Evolutionary conservation across 2,329 filamentous ascomycete genomes (phyloP).

Genomic region (Epichloe gansuensis): DNA sequence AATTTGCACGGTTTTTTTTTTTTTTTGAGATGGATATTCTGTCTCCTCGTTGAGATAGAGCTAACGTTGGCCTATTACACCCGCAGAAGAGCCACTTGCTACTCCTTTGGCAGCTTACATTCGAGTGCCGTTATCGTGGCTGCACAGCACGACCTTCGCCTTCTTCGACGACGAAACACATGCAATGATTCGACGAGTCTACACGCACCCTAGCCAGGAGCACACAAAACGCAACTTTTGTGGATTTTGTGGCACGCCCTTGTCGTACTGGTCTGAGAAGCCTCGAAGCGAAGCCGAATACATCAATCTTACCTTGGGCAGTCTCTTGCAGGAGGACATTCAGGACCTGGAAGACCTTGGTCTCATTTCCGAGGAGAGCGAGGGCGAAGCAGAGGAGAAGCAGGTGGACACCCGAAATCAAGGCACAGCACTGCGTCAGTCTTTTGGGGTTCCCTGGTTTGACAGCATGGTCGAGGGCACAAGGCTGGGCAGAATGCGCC

Average conservation of each 20-base stretch:
- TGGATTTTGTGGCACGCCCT: conserved; percentile 78
- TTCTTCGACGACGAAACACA: conserved; percentile 70
- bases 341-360: conserved; percentile 61
- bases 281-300: conserved; percentile 60
- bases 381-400: conserved; percentile 16
- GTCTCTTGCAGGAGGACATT: conserved; percentile 58
- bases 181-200: conserved; percentile 52
- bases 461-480: conserved; percentile 71
- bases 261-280: conserved; percentile 73
- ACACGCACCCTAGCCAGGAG: conserved; percentile 46
- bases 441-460: conserved; percentile 75
- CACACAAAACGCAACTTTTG: conserved; percentile 68
- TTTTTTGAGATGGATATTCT: not conserved
- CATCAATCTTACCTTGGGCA: conserved; percentile 74
- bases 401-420: conserved; percentile 8
- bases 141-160: conserved; percentile 61
- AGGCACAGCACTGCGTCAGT: conserved; percentile 32
- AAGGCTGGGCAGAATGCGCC: conserved; percentile 54
- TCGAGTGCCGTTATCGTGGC: conserved; percentile 71
- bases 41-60: not conserved
- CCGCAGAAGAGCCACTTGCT: conserved; percentile 50
- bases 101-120: conserved; percentile 70
- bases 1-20: not conserved
- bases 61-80: not conserved
- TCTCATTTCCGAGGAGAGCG: conserved; percentile 44